phyloP scores from a whole-genome alignment of 805 yeast species.

The Candida vaughaniae region DNA sequence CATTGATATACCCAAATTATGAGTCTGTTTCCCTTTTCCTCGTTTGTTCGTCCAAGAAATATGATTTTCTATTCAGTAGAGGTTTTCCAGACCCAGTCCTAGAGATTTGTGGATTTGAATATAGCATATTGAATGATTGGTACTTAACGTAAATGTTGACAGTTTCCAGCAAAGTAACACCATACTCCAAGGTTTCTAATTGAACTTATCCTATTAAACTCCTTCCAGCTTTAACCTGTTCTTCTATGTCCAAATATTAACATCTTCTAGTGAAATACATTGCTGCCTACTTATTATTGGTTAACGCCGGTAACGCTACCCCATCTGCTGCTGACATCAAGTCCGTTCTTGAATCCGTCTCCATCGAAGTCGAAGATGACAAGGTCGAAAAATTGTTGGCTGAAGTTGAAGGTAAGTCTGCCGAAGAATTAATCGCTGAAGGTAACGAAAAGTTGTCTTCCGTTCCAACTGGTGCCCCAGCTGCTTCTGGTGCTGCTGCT shows the following conservation, averaged over 20 bases:
- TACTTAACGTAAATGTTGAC: too few relatives aligned
- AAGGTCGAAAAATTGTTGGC: slow-evolving; percentile 52
- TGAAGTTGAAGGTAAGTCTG: slow-evolving; percentile 50
- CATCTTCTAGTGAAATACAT: slow-evolving; percentile 42
- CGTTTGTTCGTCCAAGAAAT: too few relatives aligned
- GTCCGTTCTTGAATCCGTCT: slow-evolving; percentile 47
- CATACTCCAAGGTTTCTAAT: too few relatives aligned
- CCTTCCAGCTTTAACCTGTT: too few relatives aligned
- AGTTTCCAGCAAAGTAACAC: too few relatives aligned
- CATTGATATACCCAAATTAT: too few relatives aligned
- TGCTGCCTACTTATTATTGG: slow-evolving; percentile 48
- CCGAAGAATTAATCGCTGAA: slow-evolving; percentile 61
- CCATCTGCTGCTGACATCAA: slow-evolving; percentile 44
- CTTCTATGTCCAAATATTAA: slow-evolving; percentile 8
- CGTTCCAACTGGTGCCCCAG: slow-evolving; percentile 52
- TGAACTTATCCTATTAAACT: too few relatives aligned
- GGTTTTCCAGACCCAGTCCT: too few relatives aligned
- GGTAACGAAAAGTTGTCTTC: slow-evolving; percentile 96
- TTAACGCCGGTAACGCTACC: slow-evolving; percentile 45
- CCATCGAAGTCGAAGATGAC: slow-evolving; percentile 63
- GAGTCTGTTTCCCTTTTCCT: too few relatives aligned
- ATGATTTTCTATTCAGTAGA: too few relatives aligned
- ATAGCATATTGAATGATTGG: too few relatives aligned
- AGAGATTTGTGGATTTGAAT: too few relatives aligned
- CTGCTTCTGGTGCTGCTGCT: slow-evolving; percentile 38